Evolutionary conservation across 768 basidiomycete genomes (phyloP).

Genomic region (Tephrocybe sp.): DNA sequence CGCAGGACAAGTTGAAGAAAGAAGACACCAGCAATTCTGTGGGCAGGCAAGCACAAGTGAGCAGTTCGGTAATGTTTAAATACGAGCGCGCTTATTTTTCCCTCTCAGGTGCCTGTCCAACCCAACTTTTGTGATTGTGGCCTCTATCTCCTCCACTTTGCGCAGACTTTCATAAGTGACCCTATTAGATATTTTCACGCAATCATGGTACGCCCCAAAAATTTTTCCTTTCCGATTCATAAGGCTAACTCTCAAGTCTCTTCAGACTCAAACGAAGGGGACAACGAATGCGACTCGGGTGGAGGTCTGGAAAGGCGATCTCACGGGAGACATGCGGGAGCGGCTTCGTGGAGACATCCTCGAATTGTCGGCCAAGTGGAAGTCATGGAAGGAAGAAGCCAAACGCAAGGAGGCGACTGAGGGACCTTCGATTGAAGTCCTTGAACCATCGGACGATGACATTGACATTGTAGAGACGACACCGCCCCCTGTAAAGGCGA

Average conservation of each 20-base stretch:
- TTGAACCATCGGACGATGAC: conserved; percentile 40
- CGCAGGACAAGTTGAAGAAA: conserved; percentile 62
- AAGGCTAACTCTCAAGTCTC: neutral
- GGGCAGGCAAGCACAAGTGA: conserved; percentile 56
- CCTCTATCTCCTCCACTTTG: conserved; percentile 87
- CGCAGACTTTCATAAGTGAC: conserved; percentile 69
- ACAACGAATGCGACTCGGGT: conserved; percentile 37
- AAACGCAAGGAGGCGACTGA: conserved; percentile 36
- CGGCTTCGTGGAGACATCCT: conserved; percentile 40
- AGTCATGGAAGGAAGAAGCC: conserved; percentile 39
- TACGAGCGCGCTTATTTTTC: neutral
- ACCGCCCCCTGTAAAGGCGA: conserved; percentile 13
- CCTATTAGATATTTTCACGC: conserved; percentile 50
- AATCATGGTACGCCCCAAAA: conserved; percentile 41
- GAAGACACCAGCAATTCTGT: conserved; percentile 37
- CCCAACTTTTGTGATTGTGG: conserved; percentile 93
- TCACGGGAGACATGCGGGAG: conserved; percentile 48
- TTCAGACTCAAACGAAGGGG: conserved; percentile 26
- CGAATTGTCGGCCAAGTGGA: conserved; percentile 55
- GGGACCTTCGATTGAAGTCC: conserved; percentile 19
- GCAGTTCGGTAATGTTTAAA: conserved; percentile 4
- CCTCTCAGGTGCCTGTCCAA: conserved; percentile 77
- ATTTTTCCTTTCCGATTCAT: neutral
- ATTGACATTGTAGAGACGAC: conserved; percentile 40
- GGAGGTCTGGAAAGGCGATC: conserved; percentile 51